A percentile compares a stretch with the other conserved stretches of the same genome.
Evolutionary conservation across 2,329 filamentous ascomycete genomes (phyloP).

Genomic region (Nemania sp.): DNA sequence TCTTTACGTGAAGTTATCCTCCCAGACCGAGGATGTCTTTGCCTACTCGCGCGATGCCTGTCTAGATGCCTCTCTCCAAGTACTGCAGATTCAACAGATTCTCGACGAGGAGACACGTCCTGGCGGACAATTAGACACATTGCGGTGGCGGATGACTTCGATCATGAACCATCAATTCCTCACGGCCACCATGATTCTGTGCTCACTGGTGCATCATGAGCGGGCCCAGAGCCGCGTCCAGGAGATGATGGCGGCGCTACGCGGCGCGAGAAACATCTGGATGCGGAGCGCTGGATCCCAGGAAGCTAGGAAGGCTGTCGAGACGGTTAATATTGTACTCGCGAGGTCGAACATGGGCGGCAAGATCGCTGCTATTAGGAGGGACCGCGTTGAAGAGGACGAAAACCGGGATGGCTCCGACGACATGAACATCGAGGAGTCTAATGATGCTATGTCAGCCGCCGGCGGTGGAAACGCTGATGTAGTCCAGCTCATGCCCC

Average conservation of each 20-base stretch:
- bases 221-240: not conserved
- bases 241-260: not conserved
- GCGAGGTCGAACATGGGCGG: not conserved
- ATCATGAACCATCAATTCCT: conserved; percentile 14
- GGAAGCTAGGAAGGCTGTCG: conserved; percentile 1
- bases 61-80: not conserved
- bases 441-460: not conserved
- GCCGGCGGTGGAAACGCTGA: not conserved
- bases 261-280: not conserved
- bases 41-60: conserved; percentile 1
- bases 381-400: not conserved
- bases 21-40: not conserved
- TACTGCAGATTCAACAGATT: not conserved
- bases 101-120: not conserved
- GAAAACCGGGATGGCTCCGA: not conserved
- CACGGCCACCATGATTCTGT: conserved; percentile 8
- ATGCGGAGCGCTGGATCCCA: not conserved
- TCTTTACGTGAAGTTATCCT: not conserved
- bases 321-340: not conserved
- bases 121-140: not conserved
- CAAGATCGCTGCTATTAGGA: not conserved
- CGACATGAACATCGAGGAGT: not conserved
- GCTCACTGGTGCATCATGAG: not conserved
- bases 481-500: not conserved
- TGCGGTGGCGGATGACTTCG: conserved; percentile 8